Percentiles rank a stretch among this genome's conserved stretches.
These are phyloP conservation scores for Podila verticillata DNA, from an alignment of 192 early-diverging fungal species.

Conservation along the genomic window DNA sequence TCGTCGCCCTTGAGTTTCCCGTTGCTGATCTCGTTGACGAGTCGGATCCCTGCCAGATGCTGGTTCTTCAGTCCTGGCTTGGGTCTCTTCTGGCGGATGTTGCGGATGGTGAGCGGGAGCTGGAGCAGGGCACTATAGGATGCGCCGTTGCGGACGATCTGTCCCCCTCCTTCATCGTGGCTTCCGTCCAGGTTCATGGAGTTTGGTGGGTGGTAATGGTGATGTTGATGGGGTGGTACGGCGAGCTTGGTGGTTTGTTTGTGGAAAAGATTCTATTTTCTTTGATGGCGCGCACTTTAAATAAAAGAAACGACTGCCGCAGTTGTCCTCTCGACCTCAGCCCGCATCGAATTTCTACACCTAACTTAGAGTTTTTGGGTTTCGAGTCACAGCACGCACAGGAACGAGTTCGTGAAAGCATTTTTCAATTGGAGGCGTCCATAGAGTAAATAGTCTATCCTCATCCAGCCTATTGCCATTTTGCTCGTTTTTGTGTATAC, in stretches of 20 bases:
- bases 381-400: too few species aligned
- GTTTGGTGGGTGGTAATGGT: too few species aligned
- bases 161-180: constrained; percentile 3
- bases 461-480: too few species aligned
- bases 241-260: not conserved
- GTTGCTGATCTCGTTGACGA: constrained; percentile 25
- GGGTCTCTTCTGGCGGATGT: constrained; percentile 18
- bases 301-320: too few species aligned
- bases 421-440: too few species aligned
- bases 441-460: too few species aligned
- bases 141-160: not conserved
- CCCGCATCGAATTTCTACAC: too few species aligned
- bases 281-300: too few species aligned
- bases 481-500: not conserved
- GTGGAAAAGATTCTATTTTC: not conserved
- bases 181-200: not conserved
- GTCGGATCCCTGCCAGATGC: constrained; percentile 50
- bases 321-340: too few species aligned
- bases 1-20: constrained; percentile 27
- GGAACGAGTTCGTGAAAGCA: too few species aligned
- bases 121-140: constrained; percentile 18
- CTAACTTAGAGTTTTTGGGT: too few species aligned
- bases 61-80: constrained; percentile 40
- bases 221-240: too few species aligned
- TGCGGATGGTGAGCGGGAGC: constrained; percentile 12